These are phyloP conservation scores for Bathelium albidoporum DNA, from an alignment of 495 filamentous ascomycete genomes.

Conservation along the genomic window DNA sequence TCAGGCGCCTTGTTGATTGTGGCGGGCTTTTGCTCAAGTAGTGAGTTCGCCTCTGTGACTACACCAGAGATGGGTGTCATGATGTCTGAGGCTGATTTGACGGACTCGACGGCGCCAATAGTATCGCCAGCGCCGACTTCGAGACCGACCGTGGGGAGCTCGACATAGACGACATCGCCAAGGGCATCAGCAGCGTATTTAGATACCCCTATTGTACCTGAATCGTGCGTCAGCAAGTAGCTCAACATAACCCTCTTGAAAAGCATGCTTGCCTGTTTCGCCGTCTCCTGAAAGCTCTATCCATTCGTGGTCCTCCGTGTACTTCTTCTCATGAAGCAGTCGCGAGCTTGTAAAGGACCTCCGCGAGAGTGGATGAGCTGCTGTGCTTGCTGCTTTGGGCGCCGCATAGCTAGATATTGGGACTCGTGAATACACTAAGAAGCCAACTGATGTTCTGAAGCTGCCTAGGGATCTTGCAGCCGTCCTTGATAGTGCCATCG, in stretches of 20 bases:
- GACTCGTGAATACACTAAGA: neutral
- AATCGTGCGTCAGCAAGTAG: conserved; percentile 5
- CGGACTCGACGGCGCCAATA: conserved; percentile 91
- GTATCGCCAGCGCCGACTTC: conserved; percentile 60
- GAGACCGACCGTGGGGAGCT: conserved; percentile 62
- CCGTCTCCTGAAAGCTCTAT: conserved; percentile 71
- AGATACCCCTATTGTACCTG: conserved; percentile 79
- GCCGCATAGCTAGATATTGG: neutral
- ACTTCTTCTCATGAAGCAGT: conserved; percentile 53
- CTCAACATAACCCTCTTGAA: neutral
- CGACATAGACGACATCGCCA: conserved; percentile 93
- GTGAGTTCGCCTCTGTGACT: conserved; percentile 57
- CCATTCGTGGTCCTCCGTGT: conserved; percentile 98
- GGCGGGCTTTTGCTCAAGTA: conserved; percentile 73
- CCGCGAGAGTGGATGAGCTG: neutral
- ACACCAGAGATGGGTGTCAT: conserved; percentile 73
- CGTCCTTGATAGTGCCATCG: neutral
- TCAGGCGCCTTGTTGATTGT: conserved; percentile 78
- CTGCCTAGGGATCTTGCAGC: neutral
- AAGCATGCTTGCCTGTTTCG: conserved; percentile 42
- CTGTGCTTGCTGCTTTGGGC: neutral
- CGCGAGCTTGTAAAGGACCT: conserved; percentile 13
- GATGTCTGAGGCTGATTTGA: conserved; percentile 96
- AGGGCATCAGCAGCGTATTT: conserved; percentile 80
- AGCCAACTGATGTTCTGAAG: neutral